Evolutionary conservation across 176 grass and related monocot genomes (phyloP).

Genomic region (Bromus sterilis): DNA sequence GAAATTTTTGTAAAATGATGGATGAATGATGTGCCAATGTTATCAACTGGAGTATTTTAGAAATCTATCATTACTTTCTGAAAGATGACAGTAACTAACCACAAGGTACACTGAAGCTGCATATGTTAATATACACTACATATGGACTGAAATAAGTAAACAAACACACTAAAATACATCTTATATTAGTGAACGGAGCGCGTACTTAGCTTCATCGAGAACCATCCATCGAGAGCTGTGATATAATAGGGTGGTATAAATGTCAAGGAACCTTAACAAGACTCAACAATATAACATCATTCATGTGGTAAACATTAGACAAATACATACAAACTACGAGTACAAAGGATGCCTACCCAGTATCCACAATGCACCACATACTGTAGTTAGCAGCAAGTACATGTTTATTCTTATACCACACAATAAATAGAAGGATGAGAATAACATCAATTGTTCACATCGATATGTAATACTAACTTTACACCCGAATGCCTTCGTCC

Average conservation of each 20-base stretch:
- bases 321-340: slow-evolving; percentile 29
- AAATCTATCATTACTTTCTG: no score
- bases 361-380: slow-evolving; percentile 21
- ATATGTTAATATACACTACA: no score
- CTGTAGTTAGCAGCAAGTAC: neutral
- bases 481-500: slow-evolving; percentile 17
- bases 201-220: neutral
- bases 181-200: no score
- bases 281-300: neutral
- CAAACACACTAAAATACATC: no score
- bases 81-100: no score
- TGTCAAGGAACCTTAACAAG: neutral
- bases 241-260: neutral
- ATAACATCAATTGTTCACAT: neutral
- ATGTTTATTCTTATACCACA: slow-evolving; percentile 6
- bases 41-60: no score
- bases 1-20: no score
- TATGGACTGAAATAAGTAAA: no score
- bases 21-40: no score
- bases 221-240: neutral
- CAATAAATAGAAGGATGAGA: slow-evolving; percentile 16
- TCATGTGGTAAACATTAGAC: neutral
- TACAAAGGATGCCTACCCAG: slow-evolving; percentile 17
- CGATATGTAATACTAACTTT: slow-evolving; percentile 38
- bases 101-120: no score